These are phyloP conservation scores for Russula brevipes DNA, from an alignment of 768 basidiomycete species.

Conservation along the genomic window DNA sequence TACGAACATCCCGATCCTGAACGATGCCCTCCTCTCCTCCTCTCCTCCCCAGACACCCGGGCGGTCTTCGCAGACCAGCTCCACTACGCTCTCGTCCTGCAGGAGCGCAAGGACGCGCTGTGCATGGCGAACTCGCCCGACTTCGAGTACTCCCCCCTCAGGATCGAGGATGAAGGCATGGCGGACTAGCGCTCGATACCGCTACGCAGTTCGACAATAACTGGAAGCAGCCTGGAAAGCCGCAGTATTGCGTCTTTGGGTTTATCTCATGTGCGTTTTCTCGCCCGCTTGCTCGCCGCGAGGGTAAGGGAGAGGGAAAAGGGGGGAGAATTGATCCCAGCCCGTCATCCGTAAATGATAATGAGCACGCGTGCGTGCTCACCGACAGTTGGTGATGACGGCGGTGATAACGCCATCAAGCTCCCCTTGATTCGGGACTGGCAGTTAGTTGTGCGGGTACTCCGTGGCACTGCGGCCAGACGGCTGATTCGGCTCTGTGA, in stretches of 20 bases:
- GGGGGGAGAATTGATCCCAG: too few species aligned
- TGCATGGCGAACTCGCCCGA: slow-evolving; percentile 69
- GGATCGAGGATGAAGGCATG: slow-evolving; percentile 62
- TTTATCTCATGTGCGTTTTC: slow-evolving; percentile 53
- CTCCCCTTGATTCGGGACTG: too few species aligned
- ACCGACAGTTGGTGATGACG: too few species aligned
- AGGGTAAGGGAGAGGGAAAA: too few species aligned
- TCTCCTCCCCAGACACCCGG: slow-evolving; percentile 38
- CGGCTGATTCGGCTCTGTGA: too few species aligned
- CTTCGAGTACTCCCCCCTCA: slow-evolving; percentile 72
- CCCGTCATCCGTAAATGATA: too few species aligned
- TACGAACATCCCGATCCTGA: slow-evolving; percentile 63
- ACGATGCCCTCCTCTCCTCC: slow-evolving; percentile 52
- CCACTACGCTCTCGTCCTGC: slow-evolving; percentile 63
- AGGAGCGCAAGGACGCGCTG: slow-evolving; percentile 69
- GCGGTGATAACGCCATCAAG: too few species aligned
- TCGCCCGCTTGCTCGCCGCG: too few species aligned
- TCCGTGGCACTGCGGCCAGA: too few species aligned
- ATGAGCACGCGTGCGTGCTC: too few species aligned
- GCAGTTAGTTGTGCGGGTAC: too few species aligned
- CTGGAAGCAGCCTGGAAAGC: slow-evolving; percentile 54
- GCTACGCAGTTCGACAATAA: slow-evolving; percentile 56
- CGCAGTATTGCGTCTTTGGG: slow-evolving; percentile 71
- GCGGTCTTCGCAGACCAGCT: slow-evolving; percentile 59
- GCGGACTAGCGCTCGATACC: slow-evolving; percentile 69